Base-by-base conservation (phyloP, 768 basidiomycete genomes). In the Termitomyces sp. region DNA sequence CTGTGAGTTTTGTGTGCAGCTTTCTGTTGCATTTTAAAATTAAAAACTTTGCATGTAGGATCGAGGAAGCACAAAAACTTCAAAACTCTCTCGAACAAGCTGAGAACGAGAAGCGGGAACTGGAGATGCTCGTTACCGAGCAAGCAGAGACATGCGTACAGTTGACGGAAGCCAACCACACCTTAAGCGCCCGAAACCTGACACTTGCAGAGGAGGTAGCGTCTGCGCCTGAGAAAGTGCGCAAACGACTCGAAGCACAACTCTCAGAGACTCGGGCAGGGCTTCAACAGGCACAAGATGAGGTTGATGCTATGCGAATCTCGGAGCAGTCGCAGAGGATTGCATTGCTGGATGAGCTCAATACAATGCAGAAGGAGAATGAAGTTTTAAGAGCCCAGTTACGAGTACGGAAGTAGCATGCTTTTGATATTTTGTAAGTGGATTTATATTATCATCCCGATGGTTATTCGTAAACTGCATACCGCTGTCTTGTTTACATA, bases 281-380 rank as follows among this genome's bases (percentile, higher is more conserved):
- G 51, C 76, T 94, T 46, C 78, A 82, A 49, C 76, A 79, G 19
- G 85, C 86, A 9, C 75, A 81, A 64, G 85, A 82, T 28, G 89
- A 94, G 66, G 70, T 92, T 41, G 79, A 87, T 17, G 79, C 74
- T 40, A 83, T 89, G 79, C 78, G 76, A 42, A 76, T 72, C 61
- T 82, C 84, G 15, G 91, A 94, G 65, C 89, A 93, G 71, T 80
- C 77, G 9, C 94, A 95, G 73, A 78, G 87, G 61, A 84, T 92
- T 54, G 86, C 87, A 33, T 67, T 99, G 54, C 76, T 99, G 43
- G 94, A 97, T 65, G 93, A 96, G 73, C 78, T 96, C 63, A 94
- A 91, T 67, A 76, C 80, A 51, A 79, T 87, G 72, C 90, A 93
- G 73, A 86, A 80, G 55, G 90, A 93, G 72, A 93, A 94, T 64